These are phyloP conservation scores for Marasmius fiardii DNA, from an alignment of 1,284 basidiomycete species.

Conservation along the genomic window DNA sequence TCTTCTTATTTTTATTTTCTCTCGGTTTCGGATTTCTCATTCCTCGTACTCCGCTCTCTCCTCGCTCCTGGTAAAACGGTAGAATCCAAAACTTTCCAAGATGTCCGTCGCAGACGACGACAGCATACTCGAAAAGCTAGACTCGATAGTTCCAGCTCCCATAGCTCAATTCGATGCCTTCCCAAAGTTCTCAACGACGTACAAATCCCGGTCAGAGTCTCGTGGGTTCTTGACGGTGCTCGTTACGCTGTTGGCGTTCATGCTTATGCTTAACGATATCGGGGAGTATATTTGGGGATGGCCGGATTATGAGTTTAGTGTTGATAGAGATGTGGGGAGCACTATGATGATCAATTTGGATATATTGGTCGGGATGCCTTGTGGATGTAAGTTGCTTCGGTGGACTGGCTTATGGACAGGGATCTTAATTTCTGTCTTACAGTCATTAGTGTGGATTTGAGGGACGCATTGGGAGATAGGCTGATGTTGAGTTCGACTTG, in stretches of 20 bases:
- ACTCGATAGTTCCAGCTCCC: constrained; percentile 50
- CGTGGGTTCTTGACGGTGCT: constrained; percentile 88
- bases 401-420: not conserved
- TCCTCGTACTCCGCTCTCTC: too few relatives aligned
- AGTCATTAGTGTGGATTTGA: constrained; percentile 86
- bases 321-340: constrained; percentile 63
- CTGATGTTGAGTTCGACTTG: constrained; percentile 65
- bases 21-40: not conserved
- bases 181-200: constrained; percentile 86
- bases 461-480: constrained; percentile 91
- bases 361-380: constrained; percentile 89
- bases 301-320: constrained; percentile 81
- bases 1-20: not conserved
- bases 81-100: not conserved
- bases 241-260: constrained; percentile 66
- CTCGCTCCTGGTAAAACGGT: too few relatives aligned
- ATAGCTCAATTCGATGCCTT: constrained; percentile 76
- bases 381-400: constrained; percentile 65
- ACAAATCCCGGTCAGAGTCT: constrained; percentile 81
- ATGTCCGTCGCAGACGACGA: constrained; percentile 22
- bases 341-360: constrained; percentile 87
- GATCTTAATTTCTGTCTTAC: constrained; percentile 11
- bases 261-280: constrained; percentile 84
- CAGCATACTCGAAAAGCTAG: constrained; percentile 52
- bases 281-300: constrained; percentile 92